Evolutionary conservation across 2,329 filamentous ascomycete genomes (phyloP).

Genomic region (Xylaria sp.): DNA sequence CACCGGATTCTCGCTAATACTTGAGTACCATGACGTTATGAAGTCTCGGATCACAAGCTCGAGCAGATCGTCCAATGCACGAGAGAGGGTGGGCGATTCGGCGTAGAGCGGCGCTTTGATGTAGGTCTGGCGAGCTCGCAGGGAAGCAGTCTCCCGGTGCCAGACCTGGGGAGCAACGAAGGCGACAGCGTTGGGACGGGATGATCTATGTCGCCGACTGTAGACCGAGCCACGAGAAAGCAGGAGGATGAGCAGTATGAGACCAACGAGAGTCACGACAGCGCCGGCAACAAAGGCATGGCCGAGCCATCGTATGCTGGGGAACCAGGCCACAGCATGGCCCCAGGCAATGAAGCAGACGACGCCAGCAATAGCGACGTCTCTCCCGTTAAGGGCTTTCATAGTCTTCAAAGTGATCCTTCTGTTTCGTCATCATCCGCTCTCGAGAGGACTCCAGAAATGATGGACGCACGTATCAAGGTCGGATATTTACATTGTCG

Average conservation of each 20-base stretch:
- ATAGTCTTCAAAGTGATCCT: conserved; percentile 41
- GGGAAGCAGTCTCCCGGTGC: conserved; percentile 61
- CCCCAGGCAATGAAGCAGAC: conserved; percentile 82
- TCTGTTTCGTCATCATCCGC: conserved; percentile 34
- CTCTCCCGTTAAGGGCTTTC: conserved; percentile 64
- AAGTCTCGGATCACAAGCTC: conserved; percentile 76
- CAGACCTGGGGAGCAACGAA: conserved; percentile 63
- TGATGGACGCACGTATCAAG: background rate
- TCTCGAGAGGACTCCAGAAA: background rate
- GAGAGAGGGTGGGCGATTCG: conserved; percentile 70
- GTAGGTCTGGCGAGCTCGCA: conserved; percentile 64
- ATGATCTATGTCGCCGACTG: conserved; percentile 37
- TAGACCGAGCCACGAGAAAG: conserved; percentile 51
- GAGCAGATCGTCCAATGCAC: conserved; percentile 73
- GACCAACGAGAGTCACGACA: conserved; percentile 48
- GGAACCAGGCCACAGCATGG: conserved; percentile 75
- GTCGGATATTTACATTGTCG: background rate
- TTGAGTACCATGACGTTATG: conserved; percentile 79
- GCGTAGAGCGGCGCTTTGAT: conserved; percentile 65
- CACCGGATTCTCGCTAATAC: conserved; percentile 72
- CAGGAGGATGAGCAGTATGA: conserved; percentile 55
- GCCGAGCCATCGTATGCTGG: conserved; percentile 74
- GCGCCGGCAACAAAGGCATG: conserved; percentile 75
- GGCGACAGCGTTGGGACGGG: conserved; percentile 42
- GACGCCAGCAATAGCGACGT: conserved; percentile 63